Percentiles rank a stretch among this genome's conserved stretches.
Evolutionary conservation across 306 rosid species (phyloP).

Genomic region (Ammopiptanthus mongolicus): DNA sequence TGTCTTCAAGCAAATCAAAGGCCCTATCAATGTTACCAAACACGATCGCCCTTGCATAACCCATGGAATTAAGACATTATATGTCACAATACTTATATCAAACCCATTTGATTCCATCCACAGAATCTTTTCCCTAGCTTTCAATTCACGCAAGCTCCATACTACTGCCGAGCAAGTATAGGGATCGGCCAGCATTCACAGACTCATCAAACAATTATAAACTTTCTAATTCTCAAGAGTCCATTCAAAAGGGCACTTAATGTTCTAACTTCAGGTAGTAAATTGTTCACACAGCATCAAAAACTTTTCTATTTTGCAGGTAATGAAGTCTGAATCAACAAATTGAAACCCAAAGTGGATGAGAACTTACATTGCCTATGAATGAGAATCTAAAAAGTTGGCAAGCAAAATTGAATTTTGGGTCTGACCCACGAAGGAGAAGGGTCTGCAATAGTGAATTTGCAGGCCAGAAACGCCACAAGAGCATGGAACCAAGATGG

Average conservation of each 20-base stretch:
- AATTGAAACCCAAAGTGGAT: slow-evolving; percentile 72
- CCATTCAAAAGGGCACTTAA: slow-evolving; percentile 70
- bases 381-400: slow-evolving; percentile 35
- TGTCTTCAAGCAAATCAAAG: slow-evolving; percentile 74
- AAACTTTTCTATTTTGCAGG: slow-evolving; percentile 43
- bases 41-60: slow-evolving; percentile 58
- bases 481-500: slow-evolving; percentile 73
- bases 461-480: slow-evolving; percentile 70
- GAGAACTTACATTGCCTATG: slow-evolving; percentile 30
- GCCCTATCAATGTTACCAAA: slow-evolving; percentile 53
- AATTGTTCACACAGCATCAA: slow-evolving; percentile 41
- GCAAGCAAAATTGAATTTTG: slow-evolving; percentile 50
- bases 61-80: slow-evolving; percentile 78
- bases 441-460: slow-evolving; percentile 78
- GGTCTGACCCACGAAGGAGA: slow-evolving; percentile 52
- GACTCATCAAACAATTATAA: slow-evolving; percentile 54
- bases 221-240: slow-evolving; percentile 60
- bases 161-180: slow-evolving; percentile 65
- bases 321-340: slow-evolving; percentile 68
- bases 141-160: slow-evolving; percentile 66
- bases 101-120: slow-evolving; percentile 53
- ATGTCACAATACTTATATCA: slow-evolving; percentile 49
- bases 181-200: slow-evolving; percentile 56
- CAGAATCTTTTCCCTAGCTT: slow-evolving; percentile 60
- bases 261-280: slow-evolving; percentile 82